Evolutionary conservation across 2,329 filamentous ascomycete genomes (phyloP).

Genomic region (Alternaria solani): DNA sequence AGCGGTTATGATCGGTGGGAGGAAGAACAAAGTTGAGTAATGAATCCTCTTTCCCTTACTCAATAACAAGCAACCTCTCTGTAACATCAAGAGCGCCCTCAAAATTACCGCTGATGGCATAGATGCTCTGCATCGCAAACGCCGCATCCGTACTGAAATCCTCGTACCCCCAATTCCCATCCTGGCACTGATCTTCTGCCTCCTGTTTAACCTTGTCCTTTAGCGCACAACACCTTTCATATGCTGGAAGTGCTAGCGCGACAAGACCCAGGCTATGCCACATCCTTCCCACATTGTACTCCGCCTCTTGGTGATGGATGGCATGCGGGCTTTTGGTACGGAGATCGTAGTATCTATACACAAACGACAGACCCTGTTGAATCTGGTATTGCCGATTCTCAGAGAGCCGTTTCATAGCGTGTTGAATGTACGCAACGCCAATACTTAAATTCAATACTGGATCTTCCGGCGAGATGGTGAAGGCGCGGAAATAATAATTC

Average conservation of each 20-base stretch:
- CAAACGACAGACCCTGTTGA: constrained; percentile 82
- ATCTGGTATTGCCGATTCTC: constrained; percentile 91
- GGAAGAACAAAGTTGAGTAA: not conserved
- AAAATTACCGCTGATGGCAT: constrained; percentile 69
- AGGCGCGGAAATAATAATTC: constrained; percentile 78
- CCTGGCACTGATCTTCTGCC: constrained; percentile 23
- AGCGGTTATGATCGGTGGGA: not conserved
- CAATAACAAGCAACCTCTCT: constrained; percentile 61
- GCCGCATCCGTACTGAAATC: constrained; percentile 75
- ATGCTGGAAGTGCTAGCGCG: constrained; percentile 76
- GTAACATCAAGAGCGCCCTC: constrained; percentile 68
- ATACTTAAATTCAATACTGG: constrained; percentile 82
- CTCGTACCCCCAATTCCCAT: constrained; percentile 56
- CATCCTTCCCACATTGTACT: constrained; percentile 79
- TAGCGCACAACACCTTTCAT: constrained; percentile 66
- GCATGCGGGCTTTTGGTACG: constrained; percentile 57
- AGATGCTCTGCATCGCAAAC: constrained; percentile 75
- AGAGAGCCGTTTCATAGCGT: constrained; percentile 85
- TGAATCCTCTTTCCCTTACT: constrained; percentile 22
- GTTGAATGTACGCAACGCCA: constrained; percentile 79
- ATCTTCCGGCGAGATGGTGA: constrained; percentile 76
- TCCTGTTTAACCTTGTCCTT: constrained; percentile 53
- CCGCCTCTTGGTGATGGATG: constrained; percentile 73
- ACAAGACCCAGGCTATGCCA: constrained; percentile 79
- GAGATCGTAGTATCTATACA: constrained; percentile 75